phyloP scores from a whole-genome alignment of 1,284 basidiomycete genomes.

The Naganishia sp. region DNA sequence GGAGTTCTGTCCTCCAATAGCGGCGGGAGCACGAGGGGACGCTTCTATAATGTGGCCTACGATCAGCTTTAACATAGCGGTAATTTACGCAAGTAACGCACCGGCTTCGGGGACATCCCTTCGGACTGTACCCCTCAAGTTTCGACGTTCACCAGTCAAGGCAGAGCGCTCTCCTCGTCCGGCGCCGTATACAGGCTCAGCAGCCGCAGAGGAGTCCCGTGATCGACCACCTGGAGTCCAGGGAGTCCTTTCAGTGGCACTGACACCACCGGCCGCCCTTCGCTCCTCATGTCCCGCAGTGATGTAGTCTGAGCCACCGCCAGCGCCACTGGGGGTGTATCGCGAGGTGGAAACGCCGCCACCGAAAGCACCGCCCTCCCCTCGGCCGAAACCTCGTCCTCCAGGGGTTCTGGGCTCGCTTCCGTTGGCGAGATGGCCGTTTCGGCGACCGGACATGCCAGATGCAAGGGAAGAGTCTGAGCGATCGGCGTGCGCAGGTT shows the following conservation, averaged over 20 bases:
- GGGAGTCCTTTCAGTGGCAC: conserved; percentile 3
- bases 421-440: conserved; percentile 18
- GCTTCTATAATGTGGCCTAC: not conserved
- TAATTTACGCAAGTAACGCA: not conserved
- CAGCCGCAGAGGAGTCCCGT: conserved; percentile 12
- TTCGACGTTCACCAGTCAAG: conserved; percentile 18
- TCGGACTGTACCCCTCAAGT: conserved; percentile 14
- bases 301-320: conserved; percentile 10
- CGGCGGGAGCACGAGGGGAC: conserved; percentile 18
- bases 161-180: conserved; percentile 8
- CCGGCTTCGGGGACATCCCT: conserved; percentile 12
- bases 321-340: conserved; percentile 12
- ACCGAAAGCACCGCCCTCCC: conserved; percentile 47
- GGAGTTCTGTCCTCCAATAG: conserved; percentile 35
- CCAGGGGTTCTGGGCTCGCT: conserved; percentile 16
- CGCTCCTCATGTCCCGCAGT: conserved; percentile 11
- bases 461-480: conserved; percentile 10
- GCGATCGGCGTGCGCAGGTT: conserved; percentile 31
- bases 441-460: conserved; percentile 23
- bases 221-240: conserved; percentile 22
- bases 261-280: not conserved
- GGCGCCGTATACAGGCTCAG: conserved; percentile 1
- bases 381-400: conserved; percentile 41
- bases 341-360: conserved; percentile 33
- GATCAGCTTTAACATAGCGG: not conserved